Percentiles rank a stretch among this genome's conserved stretches.
phyloP scores from a whole-genome alignment of 2,329 filamentous ascomycete genomes.

The Penicillium sp. region DNA sequence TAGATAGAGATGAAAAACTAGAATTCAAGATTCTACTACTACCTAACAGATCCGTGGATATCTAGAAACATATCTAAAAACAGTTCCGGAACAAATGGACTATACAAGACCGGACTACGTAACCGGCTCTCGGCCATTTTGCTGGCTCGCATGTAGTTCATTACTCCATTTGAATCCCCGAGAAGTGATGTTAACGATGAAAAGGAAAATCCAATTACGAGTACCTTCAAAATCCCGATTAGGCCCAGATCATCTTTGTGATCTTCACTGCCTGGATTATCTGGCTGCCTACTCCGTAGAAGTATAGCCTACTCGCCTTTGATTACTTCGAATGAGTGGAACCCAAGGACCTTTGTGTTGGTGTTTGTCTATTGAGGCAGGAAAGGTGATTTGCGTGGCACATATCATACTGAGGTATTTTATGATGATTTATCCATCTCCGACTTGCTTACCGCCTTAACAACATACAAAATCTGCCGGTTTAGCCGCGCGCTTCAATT shows the following conservation, averaged over 20 bases:
- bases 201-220: not conserved
- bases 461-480: not conserved
- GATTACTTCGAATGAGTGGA: not conserved
- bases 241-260: not conserved
- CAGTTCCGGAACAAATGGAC: not conserved
- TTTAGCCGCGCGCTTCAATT: conserved; percentile 12
- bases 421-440: not conserved
- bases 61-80: not conserved
- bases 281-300: not conserved
- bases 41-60: not conserved
- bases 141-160: not conserved
- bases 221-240: not conserved
- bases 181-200: not conserved
- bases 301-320: not conserved
- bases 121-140: not conserved
- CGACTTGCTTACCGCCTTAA: not conserved
- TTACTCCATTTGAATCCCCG: not conserved
- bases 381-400: too few relatives aligned
- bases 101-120: not conserved
- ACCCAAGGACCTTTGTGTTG: not conserved
- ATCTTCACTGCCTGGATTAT: not conserved
- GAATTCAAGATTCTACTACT: not conserved
- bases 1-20: not conserved
- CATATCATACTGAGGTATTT: not conserved
- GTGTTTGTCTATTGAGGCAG: too few relatives aligned